Conservation (phyloP, 306 rosid genomes). For the Mimosa bimucronata region DNA sequence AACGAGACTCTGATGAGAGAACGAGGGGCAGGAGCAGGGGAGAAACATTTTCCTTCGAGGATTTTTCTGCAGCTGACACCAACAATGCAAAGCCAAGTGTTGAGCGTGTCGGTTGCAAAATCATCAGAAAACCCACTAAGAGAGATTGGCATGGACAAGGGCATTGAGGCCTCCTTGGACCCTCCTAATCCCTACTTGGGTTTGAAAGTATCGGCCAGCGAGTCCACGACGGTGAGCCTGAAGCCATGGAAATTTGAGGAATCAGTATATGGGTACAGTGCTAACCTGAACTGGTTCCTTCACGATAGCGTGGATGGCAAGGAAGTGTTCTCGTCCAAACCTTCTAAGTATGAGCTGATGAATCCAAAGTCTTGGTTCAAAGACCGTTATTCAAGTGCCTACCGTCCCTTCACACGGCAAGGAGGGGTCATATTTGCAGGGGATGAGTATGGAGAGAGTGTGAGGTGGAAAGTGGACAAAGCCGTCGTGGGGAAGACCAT, state of each 20-base stretch:
- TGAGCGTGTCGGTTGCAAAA: slow-evolving; percentile 76
- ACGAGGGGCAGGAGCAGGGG: slow-evolving; percentile 72
- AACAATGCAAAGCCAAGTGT: slow-evolving; percentile 55
- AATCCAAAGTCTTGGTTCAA: slow-evolving; percentile 86
- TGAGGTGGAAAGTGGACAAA: slow-evolving; percentile 81
- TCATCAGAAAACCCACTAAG: slow-evolving; percentile 79
- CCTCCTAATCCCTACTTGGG: slow-evolving; percentile 65
- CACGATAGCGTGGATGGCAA: slow-evolving; percentile 77
- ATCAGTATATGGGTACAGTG: slow-evolving; percentile 75
- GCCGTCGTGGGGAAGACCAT: slow-evolving; percentile 59
- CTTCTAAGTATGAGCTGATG: slow-evolving; percentile 66
- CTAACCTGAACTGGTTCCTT: slow-evolving; percentile 79
- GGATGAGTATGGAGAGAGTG: slow-evolving; percentile 82
- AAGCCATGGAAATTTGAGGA: slow-evolving; percentile 95
- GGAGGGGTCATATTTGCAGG: slow-evolving; percentile 89
- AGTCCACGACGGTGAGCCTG: slow-evolving; percentile 58
- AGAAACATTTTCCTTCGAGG: slow-evolving; percentile 88
- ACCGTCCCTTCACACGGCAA: slow-evolving; percentile 83
- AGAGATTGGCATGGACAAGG: slow-evolving; percentile 64
- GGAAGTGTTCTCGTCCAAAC: slow-evolving; percentile 76
- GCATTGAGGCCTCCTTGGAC: slow-evolving; percentile 75
- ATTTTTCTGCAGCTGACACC: slow-evolving; percentile 83
- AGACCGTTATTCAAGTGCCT: slow-evolving; percentile 78
- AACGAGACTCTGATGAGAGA: slow-evolving; percentile 68
- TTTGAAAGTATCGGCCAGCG: slow-evolving; percentile 62